Base-by-base conservation (phyloP, 140 eudicot genomes). In the Senecio squalidus region DNA sequence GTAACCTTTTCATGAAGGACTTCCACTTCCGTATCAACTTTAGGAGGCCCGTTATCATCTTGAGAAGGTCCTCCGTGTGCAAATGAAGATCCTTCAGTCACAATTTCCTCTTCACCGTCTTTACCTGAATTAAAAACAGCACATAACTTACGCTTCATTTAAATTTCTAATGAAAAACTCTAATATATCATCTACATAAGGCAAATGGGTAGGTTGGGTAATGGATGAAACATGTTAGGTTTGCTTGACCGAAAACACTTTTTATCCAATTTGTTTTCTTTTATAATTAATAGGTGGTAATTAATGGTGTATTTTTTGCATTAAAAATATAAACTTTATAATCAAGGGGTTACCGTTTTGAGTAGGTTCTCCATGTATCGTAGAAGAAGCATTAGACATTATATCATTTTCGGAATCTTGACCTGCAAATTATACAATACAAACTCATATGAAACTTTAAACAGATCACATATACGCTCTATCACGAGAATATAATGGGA, bases 1-100 rank as follows among this genome's bases (percentile, higher is more conserved):
- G 79, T 81, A 56, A 92, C 98, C 73, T 92, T 92, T 69, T 92
- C 98, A 58, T 92, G 96, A 40, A 92, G 80, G 58, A 73, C 70
- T 74, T 86, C 96, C 58, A 81, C 82, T 31, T 57, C 49, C 5
- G 89, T 39, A 38, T 84, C 86, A 28, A 79, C 89, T 70, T 79
- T 81, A 17, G 96, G 98, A 54, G 96, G 96, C 0, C 82, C 75
- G 29, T 60, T 82, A 67, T 75, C 89, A 70, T 87, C 92, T 70
- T 84, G 85, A 50, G 75, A 61, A 64, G 80, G 82, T 54, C 82
- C 96, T 40, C 82, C 89, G 53, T 73, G 92, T 73, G 84, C 95
- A 81, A 84, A 80, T 39, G 98, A 78, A 41, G 89, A 60, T 23
- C 82, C 83, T 77, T 92, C 95, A 4, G 71, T 46, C 36, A 80